Base-by-base conservation (phyloP, 768 basidiomycete genomes). In the Cystobasidium tubakii region DNA sequence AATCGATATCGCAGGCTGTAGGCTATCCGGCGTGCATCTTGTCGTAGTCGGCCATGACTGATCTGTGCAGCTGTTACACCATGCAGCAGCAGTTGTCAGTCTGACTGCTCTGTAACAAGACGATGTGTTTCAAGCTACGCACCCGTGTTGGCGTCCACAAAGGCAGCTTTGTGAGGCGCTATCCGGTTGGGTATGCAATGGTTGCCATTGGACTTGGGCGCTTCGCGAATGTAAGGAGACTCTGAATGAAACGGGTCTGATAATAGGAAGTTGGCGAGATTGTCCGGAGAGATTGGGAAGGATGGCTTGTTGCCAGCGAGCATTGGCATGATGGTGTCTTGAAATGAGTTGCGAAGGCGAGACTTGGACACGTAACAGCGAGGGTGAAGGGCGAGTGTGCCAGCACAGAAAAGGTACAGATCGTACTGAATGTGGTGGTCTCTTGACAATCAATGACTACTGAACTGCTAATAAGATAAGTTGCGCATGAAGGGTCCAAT, bases 1-100 rank as follows among this genome's bases (percentile, higher is more conserved):
- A 71, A 53, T 55, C 54, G 50, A 21, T 60, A 25, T n/a, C 55
- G 69, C 9, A 71, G 69, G 21, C 69, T 53, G n/a, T 46, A n/a
- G 10, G 69, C 69, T n/a, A 71, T 23, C 3, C 54, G 23, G 25
- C 19, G 29, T 19, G 60, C 69, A 44, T 71, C 69, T 60, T 33
- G 50, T 3, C 69, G 50, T 29, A 71, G 55, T n/a, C 69, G 33
- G 17, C 63, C 63, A 65, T 65, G 63, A 25, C 34, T 65, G 42
- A 65, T 25, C 19, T 34, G 43, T 34, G 31, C 63, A n/a, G 34
- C 63, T 65, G 63, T 34, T 10, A 15, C 29, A 33, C 6, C 9
- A 42, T 12, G n/a, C 21, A 6, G 25, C 4, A 39, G 2, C 42
- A 43, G 43, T 7, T 39, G 34, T 27, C 31, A n/a, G n/a, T n/a